Base-by-base conservation (phyloP, 2,329 filamentous ascomycete genomes). In the Trichoderma brevicompactum region DNA sequence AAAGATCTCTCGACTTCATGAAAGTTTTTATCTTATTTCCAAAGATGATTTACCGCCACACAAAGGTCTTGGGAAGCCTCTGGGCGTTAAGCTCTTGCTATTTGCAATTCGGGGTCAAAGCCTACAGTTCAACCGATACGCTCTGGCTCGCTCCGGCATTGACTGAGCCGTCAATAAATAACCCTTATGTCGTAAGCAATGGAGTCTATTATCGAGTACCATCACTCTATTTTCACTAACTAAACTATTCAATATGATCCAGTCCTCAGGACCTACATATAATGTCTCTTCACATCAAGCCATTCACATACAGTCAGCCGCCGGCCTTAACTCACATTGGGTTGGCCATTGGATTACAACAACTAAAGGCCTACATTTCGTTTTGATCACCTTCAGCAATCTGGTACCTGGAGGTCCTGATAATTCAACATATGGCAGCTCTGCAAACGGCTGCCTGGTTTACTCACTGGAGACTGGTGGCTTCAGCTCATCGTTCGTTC, bases 321-420 rank as follows among this genome's bases (percentile, higher is more conserved):
- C n/a, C 3, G 41, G 55, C 41, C n/a, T 59, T 10, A 38, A 59
- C n/a, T 48, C 43, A 10, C 55, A 59, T 46, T 58, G 54, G 54
- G 54, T 58, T n/a, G 41, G 54, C 2, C 54, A 58, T 2, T 58
- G 40, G 40, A 5, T 58, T 10, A 59, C 43, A 15, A 59, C 55
- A 0, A 38, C 43, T 8, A 7, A 59, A 0, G 13, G 48, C 2
- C 32, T 48, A 3, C 55, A 59, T 38, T 48, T 59, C n/a, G n/a
- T 59, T 1, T 6, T 59, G 1, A 59, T 59, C 5, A 19, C 43
- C 38, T 59, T 59, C 17, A 2, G 6, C 1, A n/a, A 48, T 38
- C 15, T 46, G 7, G 7, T 32, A 6, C 36, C 36, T 3, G 36
- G 52, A 23, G 52, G 52, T 12, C 17, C 36, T 5, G 17, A 28